phyloP scores from a whole-genome alignment of 2,329 filamentous ascomycete species.

The Thielaviopsis populi region DNA sequence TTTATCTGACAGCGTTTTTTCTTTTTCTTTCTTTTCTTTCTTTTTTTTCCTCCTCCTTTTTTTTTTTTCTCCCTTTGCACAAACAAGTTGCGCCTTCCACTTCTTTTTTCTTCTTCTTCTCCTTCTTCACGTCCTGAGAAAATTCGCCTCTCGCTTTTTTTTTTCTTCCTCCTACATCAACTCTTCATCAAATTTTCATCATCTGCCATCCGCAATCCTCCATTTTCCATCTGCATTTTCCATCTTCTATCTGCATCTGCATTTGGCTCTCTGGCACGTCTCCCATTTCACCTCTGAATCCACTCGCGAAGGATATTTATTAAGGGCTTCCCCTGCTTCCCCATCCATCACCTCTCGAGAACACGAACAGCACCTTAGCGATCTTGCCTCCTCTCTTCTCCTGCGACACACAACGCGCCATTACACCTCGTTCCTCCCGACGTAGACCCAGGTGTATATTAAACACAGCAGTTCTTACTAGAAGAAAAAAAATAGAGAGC shows the following conservation, averaged over 20 bases:
- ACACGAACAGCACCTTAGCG: conserved; percentile 9
- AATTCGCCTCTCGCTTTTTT: conserved; percentile 2
- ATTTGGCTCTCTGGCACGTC: background rate
- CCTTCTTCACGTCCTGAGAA: background rate
- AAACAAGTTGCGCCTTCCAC: conserved; percentile 3
- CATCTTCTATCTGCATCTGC: background rate
- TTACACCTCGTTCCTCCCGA: conserved; percentile 14
- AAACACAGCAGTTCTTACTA: conserved; percentile 11
- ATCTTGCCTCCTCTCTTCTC: conserved; percentile 2
- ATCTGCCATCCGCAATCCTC: background rate
- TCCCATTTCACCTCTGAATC: background rate
- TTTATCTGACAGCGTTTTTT: conserved; percentile 7
- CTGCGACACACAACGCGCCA: conserved; percentile 12
- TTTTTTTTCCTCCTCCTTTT: background rate
- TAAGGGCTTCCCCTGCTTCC: conserved; percentile 7
- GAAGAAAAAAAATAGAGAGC: conserved; percentile 8
- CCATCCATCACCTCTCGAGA: conserved; percentile 1
- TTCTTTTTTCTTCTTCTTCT: background rate
- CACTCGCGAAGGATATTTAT: conserved; percentile 3
- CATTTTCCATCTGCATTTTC: background rate
- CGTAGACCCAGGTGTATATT: conserved; percentile 12
- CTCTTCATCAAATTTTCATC: background rate
- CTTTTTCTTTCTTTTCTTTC: background rate
- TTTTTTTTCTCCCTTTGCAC: background rate
- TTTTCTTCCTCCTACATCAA: background rate